Evolutionary conservation across 148 eudicot genomes (phyloP).

Genomic region (Vaccinium vitisidaea): DNA sequence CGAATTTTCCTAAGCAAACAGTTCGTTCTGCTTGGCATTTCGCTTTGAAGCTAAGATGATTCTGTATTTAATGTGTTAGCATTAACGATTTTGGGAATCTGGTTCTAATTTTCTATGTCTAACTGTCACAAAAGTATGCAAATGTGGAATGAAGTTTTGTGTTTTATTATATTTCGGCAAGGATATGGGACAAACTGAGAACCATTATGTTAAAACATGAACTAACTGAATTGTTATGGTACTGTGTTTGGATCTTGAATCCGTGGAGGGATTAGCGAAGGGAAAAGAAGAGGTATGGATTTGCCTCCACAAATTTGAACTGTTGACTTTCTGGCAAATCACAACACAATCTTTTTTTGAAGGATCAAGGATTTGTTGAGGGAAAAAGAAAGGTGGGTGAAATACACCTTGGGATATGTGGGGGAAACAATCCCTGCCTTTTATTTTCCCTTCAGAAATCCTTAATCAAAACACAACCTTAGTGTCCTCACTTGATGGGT

Average conservation of each 20-base stretch:
- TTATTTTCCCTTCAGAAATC: not conserved
- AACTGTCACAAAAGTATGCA: not conserved
- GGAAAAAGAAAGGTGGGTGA: not conserved
- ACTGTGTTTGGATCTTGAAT: not conserved
- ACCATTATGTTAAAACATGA: not conserved
- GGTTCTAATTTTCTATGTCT: not conserved
- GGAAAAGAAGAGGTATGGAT: not conserved
- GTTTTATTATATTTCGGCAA: not conserved
- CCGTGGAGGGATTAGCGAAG: not conserved
- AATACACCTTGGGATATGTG: not conserved
- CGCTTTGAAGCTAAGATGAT: no score
- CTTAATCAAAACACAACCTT: no score
- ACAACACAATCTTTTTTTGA: not conserved
- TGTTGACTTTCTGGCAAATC: not conserved
- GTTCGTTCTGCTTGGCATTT: not conserved
- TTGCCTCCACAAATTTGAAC: not conserved
- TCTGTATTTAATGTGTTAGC: not conserved
- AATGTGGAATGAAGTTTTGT: not conserved
- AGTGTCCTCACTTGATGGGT: no score
- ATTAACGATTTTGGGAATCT: not conserved
- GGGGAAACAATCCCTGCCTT: not conserved
- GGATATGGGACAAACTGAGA: not conserved
- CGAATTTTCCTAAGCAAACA: not conserved
- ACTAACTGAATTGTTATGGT: not conserved
- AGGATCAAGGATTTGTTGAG: not conserved